A percentile compares a stretch with the other conserved stretches of the same genome.
Evolutionary conservation across 495 filamentous ascomycete genomes (phyloP).

Genomic region (Aspergillus saccharolyticus): DNA sequence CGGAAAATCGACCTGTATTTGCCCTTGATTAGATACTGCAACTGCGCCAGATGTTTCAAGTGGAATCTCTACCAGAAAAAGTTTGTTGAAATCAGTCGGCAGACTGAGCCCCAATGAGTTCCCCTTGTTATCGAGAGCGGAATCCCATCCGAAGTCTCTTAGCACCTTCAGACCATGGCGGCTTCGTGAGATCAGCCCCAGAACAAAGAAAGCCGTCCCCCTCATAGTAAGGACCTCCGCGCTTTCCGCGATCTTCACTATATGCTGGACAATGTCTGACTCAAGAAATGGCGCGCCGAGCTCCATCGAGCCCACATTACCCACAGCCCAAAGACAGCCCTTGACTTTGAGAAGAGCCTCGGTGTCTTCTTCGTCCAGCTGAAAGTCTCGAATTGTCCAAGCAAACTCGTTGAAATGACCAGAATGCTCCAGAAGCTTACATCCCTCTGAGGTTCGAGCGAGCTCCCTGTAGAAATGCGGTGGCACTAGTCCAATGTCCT

Average conservation of each 20-base stretch:
- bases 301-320: constrained; percentile 98
- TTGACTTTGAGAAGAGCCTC: constrained; percentile 93
- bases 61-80: constrained; percentile 60
- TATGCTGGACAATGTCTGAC: constrained; percentile 75
- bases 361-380: constrained; percentile 73
- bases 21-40: not conserved
- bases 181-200: constrained; percentile 88
- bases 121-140: constrained; percentile 77
- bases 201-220: constrained; percentile 92
- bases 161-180: constrained; percentile 88
- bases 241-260: constrained; percentile 78
- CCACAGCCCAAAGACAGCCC: constrained; percentile 94
- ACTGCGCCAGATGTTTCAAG: constrained; percentile 7
- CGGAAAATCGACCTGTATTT: constrained; percentile 33
- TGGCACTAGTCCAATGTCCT: constrained; percentile 67
- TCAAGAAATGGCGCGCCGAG: constrained; percentile 88
- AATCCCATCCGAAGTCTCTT: constrained; percentile 83
- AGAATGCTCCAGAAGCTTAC: constrained; percentile 81
- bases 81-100: constrained; percentile 66
- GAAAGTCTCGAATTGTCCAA: constrained; percentile 77
- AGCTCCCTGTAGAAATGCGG: constrained; percentile 97
- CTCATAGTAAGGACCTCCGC: constrained; percentile 87
- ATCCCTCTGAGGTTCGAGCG: constrained; percentile 87
- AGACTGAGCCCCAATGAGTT: constrained; percentile 82
- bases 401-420: constrained; percentile 95